Base-by-base conservation (phyloP, 2,329 filamentous ascomycete genomes). In the Penicillium sp. region DNA sequence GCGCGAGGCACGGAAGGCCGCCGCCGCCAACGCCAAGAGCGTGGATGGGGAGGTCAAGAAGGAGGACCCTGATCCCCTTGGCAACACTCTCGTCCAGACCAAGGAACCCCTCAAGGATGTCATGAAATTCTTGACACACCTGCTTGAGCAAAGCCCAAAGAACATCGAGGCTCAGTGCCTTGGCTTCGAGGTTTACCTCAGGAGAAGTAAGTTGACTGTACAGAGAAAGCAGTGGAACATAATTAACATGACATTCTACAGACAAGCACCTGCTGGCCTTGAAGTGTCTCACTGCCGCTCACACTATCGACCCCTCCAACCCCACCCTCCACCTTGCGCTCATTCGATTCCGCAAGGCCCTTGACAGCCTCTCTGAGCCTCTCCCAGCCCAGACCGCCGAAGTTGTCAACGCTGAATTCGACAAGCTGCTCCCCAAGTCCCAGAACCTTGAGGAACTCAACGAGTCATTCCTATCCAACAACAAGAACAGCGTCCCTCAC, bases 251-350 rank as follows among this genome's bases (percentile, higher is more conserved):
- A 14, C 32, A 9, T 31, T 20, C 2, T 27, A 50, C 60, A 91
- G 90, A 82, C 65, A 96, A 96, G 74, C 89, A 87, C 62, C 72
- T 95, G 35, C 84, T 95, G 50, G 91, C 93, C 0, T 77, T 96
- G 49, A 87, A 88, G 61, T 95, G 88, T 68, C 78, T 98, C 44
- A 81, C 87, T 40, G 84, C 87, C 14, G 84, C 88, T 23, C 73
- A 81, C 45, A 75, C 77, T 3, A 74, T 96, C 27, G 84, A 93
- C 52, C 68, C 82, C 2, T 75, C 81, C 37, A 77, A 89, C 60
- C 79, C 87, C 9, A 81, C 78, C 53, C 78, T 91, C n/a, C 84
- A 90, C 63, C 81, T 89, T 61, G 87, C 93, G 65, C 75, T 79
- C 24, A 73, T 85, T 35, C 79, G 81, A 47, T 85, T 96, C 72